These are phyloP conservation scores for Flammula alnicola DNA, from an alignment of 1,284 basidiomycete genomes.

Conservation along the genomic window DNA sequence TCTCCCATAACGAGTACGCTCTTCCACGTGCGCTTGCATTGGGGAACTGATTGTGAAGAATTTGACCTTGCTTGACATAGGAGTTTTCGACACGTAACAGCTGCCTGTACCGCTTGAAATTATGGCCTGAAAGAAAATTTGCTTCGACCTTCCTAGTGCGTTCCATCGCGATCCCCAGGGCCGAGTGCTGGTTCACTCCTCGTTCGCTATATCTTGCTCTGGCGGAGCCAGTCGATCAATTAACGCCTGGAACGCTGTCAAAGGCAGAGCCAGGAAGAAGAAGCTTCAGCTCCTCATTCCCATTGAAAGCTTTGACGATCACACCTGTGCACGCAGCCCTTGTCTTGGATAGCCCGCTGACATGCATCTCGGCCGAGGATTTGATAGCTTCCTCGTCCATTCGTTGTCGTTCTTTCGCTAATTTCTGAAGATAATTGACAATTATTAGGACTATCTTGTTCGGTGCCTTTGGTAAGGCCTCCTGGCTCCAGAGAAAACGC, in stretches of 20 bases:
- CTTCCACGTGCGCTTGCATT: too few relatives aligned
- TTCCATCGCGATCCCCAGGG: too few relatives aligned
- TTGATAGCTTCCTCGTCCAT: slow-evolving; percentile 15
- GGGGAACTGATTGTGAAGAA: too few relatives aligned
- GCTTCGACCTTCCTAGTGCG: too few relatives aligned
- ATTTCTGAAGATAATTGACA: slow-evolving; percentile 3
- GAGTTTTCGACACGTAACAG: too few relatives aligned
- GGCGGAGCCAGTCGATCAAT: too few relatives aligned
- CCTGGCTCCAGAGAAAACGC: neutral
- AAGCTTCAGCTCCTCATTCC: neutral
- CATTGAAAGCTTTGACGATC: neutral
- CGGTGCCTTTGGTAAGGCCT: neutral
- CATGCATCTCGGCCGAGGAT: slow-evolving; percentile 2
- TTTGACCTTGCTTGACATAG: too few relatives aligned
- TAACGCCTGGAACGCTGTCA: slow-evolving; percentile 9
- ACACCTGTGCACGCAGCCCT: slow-evolving; percentile 19
- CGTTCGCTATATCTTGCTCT: too few relatives aligned
- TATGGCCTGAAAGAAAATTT: too few relatives aligned
- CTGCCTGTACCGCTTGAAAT: too few relatives aligned
- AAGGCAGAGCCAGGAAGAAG: neutral
- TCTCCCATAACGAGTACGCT: too few relatives aligned
- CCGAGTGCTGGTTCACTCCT: too few relatives aligned
- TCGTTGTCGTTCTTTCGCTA: slow-evolving; percentile 11
- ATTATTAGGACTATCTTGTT: neutral
- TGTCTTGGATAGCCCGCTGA: slow-evolving; percentile 19